Conservation (phyloP, 139 green algal species). For the Closterium sp. region DNA sequence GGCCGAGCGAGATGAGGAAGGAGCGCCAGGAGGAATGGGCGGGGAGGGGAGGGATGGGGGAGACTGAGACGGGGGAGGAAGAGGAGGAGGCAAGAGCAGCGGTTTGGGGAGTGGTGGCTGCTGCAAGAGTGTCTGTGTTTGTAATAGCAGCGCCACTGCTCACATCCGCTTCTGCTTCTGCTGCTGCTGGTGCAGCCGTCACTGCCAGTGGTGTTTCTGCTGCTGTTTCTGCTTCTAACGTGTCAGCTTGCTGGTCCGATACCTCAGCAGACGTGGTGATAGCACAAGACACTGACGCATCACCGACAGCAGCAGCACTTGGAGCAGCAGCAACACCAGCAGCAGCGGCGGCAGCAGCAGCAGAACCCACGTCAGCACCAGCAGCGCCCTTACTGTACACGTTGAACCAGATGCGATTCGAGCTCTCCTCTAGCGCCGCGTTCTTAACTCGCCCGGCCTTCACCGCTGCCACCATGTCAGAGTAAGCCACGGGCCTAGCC, state of each 20-base stretch:
- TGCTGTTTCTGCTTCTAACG: background rate
- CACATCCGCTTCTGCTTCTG: background rate
- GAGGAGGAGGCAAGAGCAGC: background rate
- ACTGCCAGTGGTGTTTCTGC: no score
- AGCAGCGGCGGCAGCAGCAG: no score
- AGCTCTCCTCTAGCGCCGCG: background rate
- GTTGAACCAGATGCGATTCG: background rate
- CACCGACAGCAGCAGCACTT: background rate
- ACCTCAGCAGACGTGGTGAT: background rate
- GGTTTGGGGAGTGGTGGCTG: background rate
- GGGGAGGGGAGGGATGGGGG: background rate
- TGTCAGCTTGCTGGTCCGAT: background rate
- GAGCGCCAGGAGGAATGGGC: background rate
- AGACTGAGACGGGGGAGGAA: background rate
- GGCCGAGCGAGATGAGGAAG: background rate
- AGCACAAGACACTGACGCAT: background rate
- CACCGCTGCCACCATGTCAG: background rate
- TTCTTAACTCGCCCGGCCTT: background rate
- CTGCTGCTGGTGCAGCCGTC: background rate
- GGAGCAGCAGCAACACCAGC: background rate
- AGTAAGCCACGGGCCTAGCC: background rate
- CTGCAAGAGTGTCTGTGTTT: background rate
- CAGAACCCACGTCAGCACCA: background rate
- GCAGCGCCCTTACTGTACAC: background rate
- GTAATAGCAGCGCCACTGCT: background rate